Evolutionary conservation across 179 eudicot species (phyloP).

Genomic region (Corrigiola litoralis): DNA sequence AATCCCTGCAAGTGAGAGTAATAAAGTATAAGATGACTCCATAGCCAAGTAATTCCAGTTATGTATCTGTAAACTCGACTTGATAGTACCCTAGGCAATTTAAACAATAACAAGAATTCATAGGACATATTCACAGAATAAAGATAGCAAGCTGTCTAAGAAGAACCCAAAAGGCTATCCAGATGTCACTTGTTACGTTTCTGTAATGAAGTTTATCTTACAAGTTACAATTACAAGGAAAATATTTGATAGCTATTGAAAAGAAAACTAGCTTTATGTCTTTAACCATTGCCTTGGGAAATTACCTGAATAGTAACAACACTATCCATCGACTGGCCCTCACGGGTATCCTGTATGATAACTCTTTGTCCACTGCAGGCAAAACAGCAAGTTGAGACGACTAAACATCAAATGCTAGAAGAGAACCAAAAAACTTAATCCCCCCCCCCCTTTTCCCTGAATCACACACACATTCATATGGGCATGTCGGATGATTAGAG

Average conservation of each 20-base stretch:
- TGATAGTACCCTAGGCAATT: background rate
- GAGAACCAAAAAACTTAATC: background rate
- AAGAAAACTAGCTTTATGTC: background rate
- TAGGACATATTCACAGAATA: background rate
- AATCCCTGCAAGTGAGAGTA: constrained; percentile 45
- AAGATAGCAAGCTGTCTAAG: background rate
- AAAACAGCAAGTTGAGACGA: constrained; percentile 5
- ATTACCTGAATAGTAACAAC: constrained; percentile 81
- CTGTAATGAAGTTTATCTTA: background rate
- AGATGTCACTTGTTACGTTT: background rate
- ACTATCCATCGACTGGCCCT: constrained; percentile 49
- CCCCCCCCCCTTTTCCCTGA: too few species aligned
- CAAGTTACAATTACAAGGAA: too few species aligned
- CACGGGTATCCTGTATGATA: constrained; percentile 54
- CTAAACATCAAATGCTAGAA: background rate
- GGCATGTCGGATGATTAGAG: background rate
- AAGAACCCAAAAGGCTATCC: background rate
- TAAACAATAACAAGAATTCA: background rate
- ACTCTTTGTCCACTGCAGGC: constrained; percentile 87
- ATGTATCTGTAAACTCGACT: background rate
- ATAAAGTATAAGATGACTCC: background rate
- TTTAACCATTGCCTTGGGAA: background rate
- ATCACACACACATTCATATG: background rate
- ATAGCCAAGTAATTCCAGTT: background rate
- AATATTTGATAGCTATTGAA: background rate